Percentiles rank a stretch among this genome's conserved stretches.
Conservation (phyloP, 2,329 filamentous ascomycete genomes). For the Bipolaris zeicola region DNA sequence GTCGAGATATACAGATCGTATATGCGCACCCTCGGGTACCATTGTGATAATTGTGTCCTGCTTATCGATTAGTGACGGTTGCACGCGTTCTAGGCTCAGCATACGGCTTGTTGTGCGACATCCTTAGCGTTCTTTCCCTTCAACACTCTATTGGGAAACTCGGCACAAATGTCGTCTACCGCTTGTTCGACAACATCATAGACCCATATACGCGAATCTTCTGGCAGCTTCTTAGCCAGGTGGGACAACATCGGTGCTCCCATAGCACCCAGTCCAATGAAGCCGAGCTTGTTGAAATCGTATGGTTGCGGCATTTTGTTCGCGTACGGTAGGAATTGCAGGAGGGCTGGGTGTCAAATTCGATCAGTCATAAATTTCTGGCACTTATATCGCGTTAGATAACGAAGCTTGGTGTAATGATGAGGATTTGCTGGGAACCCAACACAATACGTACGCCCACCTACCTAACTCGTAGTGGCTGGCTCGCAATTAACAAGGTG, state of each 20-base stretch:
- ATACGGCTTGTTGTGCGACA: conserved; percentile 58
- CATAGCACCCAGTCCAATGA: conserved; percentile 63
- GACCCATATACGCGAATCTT: conserved; percentile 53
- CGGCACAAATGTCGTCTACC: conserved; percentile 51
- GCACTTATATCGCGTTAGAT: too few relatives aligned
- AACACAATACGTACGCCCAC: neutral
- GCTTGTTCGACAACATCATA: conserved; percentile 55
- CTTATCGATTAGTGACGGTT: conserved; percentile 2
- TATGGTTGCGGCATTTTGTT: conserved; percentile 27
- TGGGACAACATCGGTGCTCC: conserved; percentile 60
- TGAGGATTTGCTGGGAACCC: neutral
- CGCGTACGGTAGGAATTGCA: neutral
- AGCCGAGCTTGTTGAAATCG: conserved; percentile 49
- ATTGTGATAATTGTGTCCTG: conserved; percentile 60
- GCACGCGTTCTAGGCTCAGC: neutral
- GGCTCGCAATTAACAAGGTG: conserved; percentile 11
- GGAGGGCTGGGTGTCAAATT: neutral
- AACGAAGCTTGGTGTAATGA: neutral
- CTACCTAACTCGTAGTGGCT: neutral
- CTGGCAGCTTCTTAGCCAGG: conserved; percentile 55
- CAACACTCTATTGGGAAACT: conserved; percentile 49
- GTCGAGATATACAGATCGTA: conserved; percentile 58
- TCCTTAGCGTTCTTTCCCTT: conserved; percentile 53
- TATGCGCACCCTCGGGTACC: conserved; percentile 60
- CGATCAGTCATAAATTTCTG: neutral